Evolutionary conservation across 306 rosid genomes (phyloP).

Genomic region (Acacia crassicarpa): DNA sequence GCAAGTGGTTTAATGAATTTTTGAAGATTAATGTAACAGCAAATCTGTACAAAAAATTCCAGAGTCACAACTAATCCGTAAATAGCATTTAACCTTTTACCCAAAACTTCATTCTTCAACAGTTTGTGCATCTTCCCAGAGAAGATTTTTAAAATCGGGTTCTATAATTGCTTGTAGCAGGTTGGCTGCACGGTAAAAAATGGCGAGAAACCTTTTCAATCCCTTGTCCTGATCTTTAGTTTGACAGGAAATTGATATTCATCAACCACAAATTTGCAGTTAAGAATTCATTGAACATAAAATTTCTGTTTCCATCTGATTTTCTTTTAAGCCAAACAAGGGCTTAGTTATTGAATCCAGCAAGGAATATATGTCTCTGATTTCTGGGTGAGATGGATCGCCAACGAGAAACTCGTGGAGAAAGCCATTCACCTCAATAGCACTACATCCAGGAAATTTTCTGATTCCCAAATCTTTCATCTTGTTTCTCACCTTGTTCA

Average conservation of each 20-base stretch:
- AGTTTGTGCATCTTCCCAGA: background rate
- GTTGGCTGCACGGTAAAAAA: background rate
- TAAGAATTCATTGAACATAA: background rate
- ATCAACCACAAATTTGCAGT: background rate
- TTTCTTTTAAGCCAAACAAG: background rate
- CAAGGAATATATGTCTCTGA: background rate
- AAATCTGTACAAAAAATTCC: background rate
- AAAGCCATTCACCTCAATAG: constrained; percentile 52
- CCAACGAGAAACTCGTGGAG: constrained; percentile 15
- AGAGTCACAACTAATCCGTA: background rate
- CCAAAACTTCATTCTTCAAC: background rate
- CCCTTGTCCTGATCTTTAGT: background rate
- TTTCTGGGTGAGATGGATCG: background rate
- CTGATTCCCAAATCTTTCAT: constrained; percentile 61
- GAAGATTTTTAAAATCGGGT: background rate
- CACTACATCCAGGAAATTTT: constrained; percentile 69
- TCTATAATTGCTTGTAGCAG: background rate
- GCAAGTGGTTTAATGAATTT: background rate
- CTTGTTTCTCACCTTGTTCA: constrained; percentile 58
- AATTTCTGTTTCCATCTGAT: background rate
- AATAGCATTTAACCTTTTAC: background rate
- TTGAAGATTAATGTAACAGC: background rate
- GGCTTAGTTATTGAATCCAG: background rate
- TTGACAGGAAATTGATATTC: background rate
- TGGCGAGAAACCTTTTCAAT: background rate